A percentile compares a stretch with the other conserved stretches of the same genome.
These are phyloP conservation scores for Kluyveromyces aestuarii DNA, from an alignment of 805 yeast species.

Conservation along the genomic window DNA sequence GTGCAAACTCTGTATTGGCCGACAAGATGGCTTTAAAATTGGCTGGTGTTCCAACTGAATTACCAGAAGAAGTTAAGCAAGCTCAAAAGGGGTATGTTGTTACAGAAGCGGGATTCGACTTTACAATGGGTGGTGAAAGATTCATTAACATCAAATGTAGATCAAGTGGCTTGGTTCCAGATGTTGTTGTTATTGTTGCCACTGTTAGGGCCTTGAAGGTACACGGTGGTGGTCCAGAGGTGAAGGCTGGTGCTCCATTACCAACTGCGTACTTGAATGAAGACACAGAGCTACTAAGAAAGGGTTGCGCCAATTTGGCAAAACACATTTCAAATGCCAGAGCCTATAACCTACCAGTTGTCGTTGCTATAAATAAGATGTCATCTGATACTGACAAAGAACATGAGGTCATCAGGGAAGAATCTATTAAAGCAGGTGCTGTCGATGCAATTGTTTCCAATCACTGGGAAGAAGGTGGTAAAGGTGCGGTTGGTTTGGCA, in stretches of 20 bases:
- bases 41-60: conserved; percentile 53
- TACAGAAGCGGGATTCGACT: conserved; percentile 85
- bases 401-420: conserved; percentile 57
- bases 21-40: conserved; percentile 75
- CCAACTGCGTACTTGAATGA: conserved; percentile 67
- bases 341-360: conserved; percentile 66
- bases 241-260: conserved; percentile 73
- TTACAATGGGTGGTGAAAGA: conserved; percentile 89
- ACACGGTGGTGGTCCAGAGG: conserved; percentile 87
- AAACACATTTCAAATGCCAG: conserved; percentile 70
- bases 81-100: conserved; percentile 66
- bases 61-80: conserved; percentile 33
- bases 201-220: conserved; percentile 78
- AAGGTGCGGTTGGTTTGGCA: conserved; percentile 69
- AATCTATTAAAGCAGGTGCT: conserved; percentile 71
- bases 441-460: conserved; percentile 68
- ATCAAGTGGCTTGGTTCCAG: conserved; percentile 71
- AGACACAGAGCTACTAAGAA: conserved; percentile 56
- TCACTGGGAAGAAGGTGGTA: conserved; percentile 86
- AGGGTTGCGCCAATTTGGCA: conserved; percentile 66
- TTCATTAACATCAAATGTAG: conserved; percentile 76
- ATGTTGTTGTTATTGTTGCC: conserved; percentile 72
- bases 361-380: conserved; percentile 76
- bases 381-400: conserved; percentile 63
- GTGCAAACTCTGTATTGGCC: conserved; percentile 77